Evolutionary conservation across 1,139 yeast species (phyloP).

Genomic region (Taphrina populina): DNA sequence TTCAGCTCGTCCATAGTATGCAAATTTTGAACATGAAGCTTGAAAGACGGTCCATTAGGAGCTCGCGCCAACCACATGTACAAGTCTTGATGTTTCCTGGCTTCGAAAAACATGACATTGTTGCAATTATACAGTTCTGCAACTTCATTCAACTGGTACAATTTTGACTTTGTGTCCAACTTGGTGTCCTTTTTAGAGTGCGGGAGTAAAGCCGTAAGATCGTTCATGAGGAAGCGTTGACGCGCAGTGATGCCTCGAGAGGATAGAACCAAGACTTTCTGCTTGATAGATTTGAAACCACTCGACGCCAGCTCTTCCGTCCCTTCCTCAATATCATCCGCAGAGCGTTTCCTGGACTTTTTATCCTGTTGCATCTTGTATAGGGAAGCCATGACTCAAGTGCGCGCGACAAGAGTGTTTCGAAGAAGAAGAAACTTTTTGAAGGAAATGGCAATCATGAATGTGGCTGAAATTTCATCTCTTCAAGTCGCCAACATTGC

Average conservation of each 20-base stretch:
- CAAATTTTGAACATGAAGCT: conserved; percentile 87
- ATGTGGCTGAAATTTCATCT: no score
- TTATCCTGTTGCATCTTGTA: conserved; percentile 30
- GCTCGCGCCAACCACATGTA: conserved; percentile 94
- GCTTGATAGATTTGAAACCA: conserved; percentile 55
- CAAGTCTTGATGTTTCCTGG: conserved; percentile 93
- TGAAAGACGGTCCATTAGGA: conserved; percentile 96
- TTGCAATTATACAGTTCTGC: conserved; percentile 98
- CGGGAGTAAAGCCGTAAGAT: conserved; percentile 75
- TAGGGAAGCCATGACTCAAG: conserved; percentile 21
- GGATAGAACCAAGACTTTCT: conserved; percentile 79
- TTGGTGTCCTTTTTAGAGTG: conserved; percentile 97
- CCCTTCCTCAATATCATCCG: conserved; percentile 44
- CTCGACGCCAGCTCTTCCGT: conserved; percentile 18
- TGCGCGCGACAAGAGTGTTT: not conserved
- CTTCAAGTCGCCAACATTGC: no score
- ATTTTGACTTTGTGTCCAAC: conserved; percentile 86
- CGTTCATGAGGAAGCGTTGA: conserved; percentile 91
- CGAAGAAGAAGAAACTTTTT: no score
- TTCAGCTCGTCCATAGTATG: conserved; percentile 95
- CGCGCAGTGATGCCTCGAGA: conserved; percentile 82
- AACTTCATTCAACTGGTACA: conserved; percentile 85
- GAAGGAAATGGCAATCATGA: no score
- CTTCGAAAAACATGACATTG: conserved; percentile 89
- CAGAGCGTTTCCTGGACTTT: conserved; percentile 22